Evolutionary conservation across 2,329 filamentous ascomycete genomes (phyloP), one percentile per base, ranked within the genome.

Genomic region (Sclerotiophoma versabilis): DNA sequence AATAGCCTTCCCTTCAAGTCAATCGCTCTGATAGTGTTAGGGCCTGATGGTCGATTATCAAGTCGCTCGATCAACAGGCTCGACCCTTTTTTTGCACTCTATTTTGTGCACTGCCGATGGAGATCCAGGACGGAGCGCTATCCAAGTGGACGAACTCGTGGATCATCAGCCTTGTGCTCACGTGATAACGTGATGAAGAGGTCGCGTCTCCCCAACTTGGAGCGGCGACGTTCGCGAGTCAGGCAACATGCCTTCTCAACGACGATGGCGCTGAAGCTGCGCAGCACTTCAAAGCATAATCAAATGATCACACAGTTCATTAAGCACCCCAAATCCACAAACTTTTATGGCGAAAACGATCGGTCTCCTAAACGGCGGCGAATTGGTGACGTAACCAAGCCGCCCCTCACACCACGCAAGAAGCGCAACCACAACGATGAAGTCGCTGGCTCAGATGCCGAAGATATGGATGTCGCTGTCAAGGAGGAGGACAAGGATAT

Each of bases 291-390:
- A 5, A 77, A 77, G 55, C 77, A 81, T 59, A 81, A 80, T 66
- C 73, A 74, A 32, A 81, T 81, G 79, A 73, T 77, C 27, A 76
- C 77, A n/a, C 67, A 69, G 38, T 73, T 72, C 25, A 73, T 78
- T 14, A 73, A 75, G 20, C 77, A 79, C 49, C 73, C 77, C 2
- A 76, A 77, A 62, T 78, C 78, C 9, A 79, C 76, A 9, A 77
- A 78, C 25, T 78, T 74, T 58, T 69, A 78, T 51, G 71, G 70
- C 52, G 68, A 74, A 19, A 68, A 74, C 32, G 72, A 75, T 34
- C 74, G 74, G 11, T 74, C 76, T 8, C 47, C 72, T 14, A 82
- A 82, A 64, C 75, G 79, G 32, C 79, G 75, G 59, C 72, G 73
- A 49, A 59, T 68, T 25, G 65, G 68, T 54, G 57, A 58, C 56